These are phyloP conservation scores for Colletotrichum sp. DNA, from an alignment of 2,329 filamentous ascomycete genomes.

Conservation along the genomic window DNA sequence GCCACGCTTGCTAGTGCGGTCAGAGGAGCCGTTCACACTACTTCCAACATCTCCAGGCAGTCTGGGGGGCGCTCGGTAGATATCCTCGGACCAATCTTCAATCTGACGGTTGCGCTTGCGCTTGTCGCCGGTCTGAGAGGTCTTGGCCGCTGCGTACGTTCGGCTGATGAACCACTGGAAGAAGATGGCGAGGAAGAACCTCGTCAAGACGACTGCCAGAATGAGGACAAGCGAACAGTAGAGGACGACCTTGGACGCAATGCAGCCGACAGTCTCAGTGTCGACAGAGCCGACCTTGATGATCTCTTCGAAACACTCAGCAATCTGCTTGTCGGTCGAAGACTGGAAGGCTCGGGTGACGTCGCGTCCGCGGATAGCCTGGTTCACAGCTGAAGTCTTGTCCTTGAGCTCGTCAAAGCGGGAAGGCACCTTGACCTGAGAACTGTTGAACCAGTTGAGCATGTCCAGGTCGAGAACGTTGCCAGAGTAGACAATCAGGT, in stretches of 20 bases:
- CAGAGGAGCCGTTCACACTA: conserved; percentile 65
- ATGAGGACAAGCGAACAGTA: conserved; percentile 95
- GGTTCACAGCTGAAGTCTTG: conserved; percentile 63
- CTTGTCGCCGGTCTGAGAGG: conserved; percentile 79
- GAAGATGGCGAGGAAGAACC: conserved; percentile 86
- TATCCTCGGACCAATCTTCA: conserved; percentile 97
- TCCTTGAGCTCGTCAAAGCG: conserved; percentile 82
- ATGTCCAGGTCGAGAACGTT: conserved; percentile 91
- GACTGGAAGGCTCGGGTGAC: conserved; percentile 88
- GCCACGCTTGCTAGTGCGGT: conserved; percentile 78
- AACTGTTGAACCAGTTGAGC: conserved; percentile 86
- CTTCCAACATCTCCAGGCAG: conserved; percentile 77
- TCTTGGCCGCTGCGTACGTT: conserved; percentile 84
- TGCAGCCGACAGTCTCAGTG: conserved; percentile 95
- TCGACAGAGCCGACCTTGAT: conserved; percentile 97
- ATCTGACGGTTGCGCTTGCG: conserved; percentile 92
- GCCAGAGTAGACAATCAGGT: conserved; percentile 92
- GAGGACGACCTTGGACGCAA: conserved; percentile 94
- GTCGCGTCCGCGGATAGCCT: conserved; percentile 79
- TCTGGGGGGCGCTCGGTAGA: conserved; percentile 88
- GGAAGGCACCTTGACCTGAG: conserved; percentile 76
- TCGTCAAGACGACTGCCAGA: conserved; percentile 82
- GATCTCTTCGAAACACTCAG: conserved; percentile 88
- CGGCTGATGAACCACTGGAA: conserved; percentile 97
- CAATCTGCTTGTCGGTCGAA: conserved; percentile 78